Evolutionary conservation across 2,329 filamentous ascomycete species (phyloP), one percentile per base, ranked within the genome.

Genomic region (Peltaster fructicola): DNA sequence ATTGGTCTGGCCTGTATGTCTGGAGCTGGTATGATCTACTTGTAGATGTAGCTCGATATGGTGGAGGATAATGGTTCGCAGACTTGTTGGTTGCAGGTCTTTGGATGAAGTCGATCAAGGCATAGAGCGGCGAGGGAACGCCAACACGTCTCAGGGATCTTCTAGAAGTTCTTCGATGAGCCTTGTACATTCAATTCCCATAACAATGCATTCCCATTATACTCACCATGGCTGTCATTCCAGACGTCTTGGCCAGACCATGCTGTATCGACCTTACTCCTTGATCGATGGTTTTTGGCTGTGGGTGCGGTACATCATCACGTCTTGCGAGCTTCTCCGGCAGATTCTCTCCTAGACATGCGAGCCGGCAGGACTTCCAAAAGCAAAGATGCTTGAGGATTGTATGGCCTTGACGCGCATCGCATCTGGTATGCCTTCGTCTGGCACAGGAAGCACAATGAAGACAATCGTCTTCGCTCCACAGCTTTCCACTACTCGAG

Each of bases 381-480:
- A 17, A 12, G n/a, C 24, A 29, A 43, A 43, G 21, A 43, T 38
- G 8, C 27, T 26, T 1, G 29, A 22, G 2, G 39, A 26, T 10
- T 30, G 30, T 20, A 37, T 41, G 10, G 31, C 22, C 14, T 37
- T 38, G 14, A 29, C 35, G 18, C 41, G 26, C 20, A 46, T 41
- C 7, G 30, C 30, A 12, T 32, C 28, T 12, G 43, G 43, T 4
- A 46, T 30, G 2, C 37, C 36, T 3, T 35, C 11, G 6, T 27
- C 30, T 8, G 43, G 43, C 5, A 40, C 33, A 1, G 32, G 32
- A 7, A 34, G 25, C 7, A 41, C 37, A 2, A 35, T 40, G 0
- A 41, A 41, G 3, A 46, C 40, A 18, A 43, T 40, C 15, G 43
- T 38, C 23, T 45, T 46, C 1, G 41, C 43, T 23, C 41, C 31